Conservation (phyloP, 345 rosid genomes). For the Eucalyptus sp. region DNA sequence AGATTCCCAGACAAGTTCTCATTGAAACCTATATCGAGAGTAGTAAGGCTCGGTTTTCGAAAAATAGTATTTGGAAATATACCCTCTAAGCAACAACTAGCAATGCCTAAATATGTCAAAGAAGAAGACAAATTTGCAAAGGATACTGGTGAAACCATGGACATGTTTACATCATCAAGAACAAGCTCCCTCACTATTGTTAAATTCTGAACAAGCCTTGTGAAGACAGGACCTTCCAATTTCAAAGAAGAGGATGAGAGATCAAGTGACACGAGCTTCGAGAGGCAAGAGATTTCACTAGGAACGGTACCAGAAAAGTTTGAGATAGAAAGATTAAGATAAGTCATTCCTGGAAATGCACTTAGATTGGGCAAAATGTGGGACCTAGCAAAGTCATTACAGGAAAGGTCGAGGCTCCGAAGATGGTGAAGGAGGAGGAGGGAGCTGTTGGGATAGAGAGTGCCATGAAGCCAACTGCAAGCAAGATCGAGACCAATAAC, state of each 20-base stretch:
- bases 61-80: accelerated
- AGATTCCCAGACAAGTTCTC: accelerated
- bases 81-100: not conserved
- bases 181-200: not conserved
- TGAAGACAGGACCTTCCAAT: not conserved
- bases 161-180: not conserved
- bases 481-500: too few relatives aligned
- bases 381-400: too few relatives aligned
- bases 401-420: too few relatives aligned
- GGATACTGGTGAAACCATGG: too few relatives aligned
- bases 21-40: accelerated
- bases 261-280: too few relatives aligned
- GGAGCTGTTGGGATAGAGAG: too few relatives aligned
- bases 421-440: too few relatives aligned
- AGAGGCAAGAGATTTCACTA: too few relatives aligned
- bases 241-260: too few relatives aligned
- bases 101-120: not conserved
- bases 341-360: accelerated
- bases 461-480: too few relatives aligned
- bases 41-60: accelerated
- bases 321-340: too few relatives aligned
- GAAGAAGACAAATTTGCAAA: not conserved
- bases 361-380: too few relatives aligned
- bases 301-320: accelerated
- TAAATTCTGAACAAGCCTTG: not conserved